Conservation (phyloP, 345 rosid species). For the Citrus mangshanensis region DNA sequence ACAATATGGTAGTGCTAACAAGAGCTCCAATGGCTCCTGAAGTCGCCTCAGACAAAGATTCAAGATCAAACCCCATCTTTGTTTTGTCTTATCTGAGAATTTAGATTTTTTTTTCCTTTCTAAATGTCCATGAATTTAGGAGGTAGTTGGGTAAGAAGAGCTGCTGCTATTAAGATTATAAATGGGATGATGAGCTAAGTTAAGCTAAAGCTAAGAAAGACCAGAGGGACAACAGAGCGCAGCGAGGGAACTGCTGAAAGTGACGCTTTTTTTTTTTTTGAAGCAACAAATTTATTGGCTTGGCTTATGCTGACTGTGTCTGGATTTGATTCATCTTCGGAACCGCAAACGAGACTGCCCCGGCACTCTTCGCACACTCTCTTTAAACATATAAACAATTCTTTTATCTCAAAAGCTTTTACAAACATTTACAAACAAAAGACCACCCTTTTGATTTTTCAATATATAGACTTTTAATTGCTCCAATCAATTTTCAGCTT, state of each 20-base stretch:
- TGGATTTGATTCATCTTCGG: conserved; percentile 30
- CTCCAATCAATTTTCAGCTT: no score
- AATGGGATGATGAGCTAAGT: not conserved
- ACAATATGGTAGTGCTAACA: conserved; percentile 66
- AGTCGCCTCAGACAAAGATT: conserved; percentile 71
- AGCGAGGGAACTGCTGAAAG: not conserved
- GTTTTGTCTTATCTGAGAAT: not conserved
- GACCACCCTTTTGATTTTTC: no score
- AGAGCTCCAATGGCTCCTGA: conserved; percentile 82
- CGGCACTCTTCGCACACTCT: not conserved
- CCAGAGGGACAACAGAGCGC: no score
- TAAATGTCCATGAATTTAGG: conserved; percentile 11
- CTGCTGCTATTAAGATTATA: not conserved
- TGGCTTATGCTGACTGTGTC: no score
- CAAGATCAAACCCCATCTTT: conserved; percentile 55
- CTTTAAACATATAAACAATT: no score
- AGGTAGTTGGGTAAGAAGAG: not conserved
- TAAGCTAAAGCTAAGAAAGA: not conserved
- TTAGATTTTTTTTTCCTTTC: not conserved
- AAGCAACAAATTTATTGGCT: no score
- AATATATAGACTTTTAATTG: no score
- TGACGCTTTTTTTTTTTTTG: not conserved
- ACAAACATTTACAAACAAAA: no score
- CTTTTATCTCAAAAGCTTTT: no score
- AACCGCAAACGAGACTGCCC: conserved; percentile 18